Base-by-base conservation (phyloP, 1,139 yeast species). In the Blastobotrys petasosporus region DNA sequence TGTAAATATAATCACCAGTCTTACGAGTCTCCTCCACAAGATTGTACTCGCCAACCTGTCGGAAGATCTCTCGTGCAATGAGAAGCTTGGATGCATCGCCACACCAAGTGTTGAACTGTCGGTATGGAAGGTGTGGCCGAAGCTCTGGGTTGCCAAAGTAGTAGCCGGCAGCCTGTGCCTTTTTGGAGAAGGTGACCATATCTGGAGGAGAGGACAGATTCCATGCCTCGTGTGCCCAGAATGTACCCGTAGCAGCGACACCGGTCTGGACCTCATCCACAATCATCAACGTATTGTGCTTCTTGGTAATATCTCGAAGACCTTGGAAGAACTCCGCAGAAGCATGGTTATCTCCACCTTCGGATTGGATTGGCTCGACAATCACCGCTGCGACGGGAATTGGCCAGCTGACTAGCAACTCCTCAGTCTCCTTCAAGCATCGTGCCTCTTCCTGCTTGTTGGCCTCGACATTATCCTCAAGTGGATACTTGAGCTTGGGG, bases 81-180 rank as follows among this genome's bases (percentile, higher is more conserved):
- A 83, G 69, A 61, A 85, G 77, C 69, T 83, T 79, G 51, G 87
- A 80, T 62, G 92, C 88, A 71, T 84, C 94, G 57, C 94, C 94
- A 67, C 90, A 82, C 94, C 94, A 84, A 51, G 94, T 84, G 78
- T 84, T 84, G 75, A 84, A 84, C 72, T 84, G 92, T 66, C 94
- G 80, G 74, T 81, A 84, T 40, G 94, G 79, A 64, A 71, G 60
- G 64, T 77, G 73, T 55, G 94, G 94, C 53, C 82, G 73, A 54
- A 85, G 67, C 54, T 78, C 82, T 35, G 82, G 79, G 69, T 80
- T 77, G 58, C 77, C 76, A 76, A 79, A 85, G 73, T 75, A 84
- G 76, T 80, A 85, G 46, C 94, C 94, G 35, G 94, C 92, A 36
- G 88, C 79, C 70, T 85, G 94, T 71, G 83, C 82, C 71, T 84